Conservation (phyloP, 768 basidiomycete species). For the Pisolithus marmoratus region DNA sequence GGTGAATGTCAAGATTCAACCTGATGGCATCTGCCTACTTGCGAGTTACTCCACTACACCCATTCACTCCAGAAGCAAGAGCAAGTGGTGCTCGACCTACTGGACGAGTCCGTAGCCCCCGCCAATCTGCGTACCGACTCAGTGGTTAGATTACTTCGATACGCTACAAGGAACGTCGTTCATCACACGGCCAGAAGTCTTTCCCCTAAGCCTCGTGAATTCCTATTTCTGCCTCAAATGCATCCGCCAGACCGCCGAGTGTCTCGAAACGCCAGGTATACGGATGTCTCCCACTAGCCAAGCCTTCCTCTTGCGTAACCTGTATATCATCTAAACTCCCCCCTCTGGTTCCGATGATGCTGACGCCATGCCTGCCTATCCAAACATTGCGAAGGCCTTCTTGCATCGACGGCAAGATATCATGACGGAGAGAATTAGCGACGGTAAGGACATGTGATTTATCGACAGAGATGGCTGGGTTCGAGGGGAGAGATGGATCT, state of each 20-base stretch:
- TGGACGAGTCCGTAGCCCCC: too few relatives aligned
- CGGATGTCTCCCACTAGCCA: constrained; percentile 18
- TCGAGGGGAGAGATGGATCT: constrained; percentile 14
- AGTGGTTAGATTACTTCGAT: too few relatives aligned
- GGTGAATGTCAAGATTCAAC: too few relatives aligned
- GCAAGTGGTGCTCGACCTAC: too few relatives aligned
- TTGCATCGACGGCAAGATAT: constrained; percentile 55
- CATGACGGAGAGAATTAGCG: constrained; percentile 63
- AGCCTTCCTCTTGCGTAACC: constrained; percentile 13
- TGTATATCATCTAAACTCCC: constrained; percentile 38
- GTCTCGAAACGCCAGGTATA: constrained; percentile 56
- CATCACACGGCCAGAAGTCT: too few relatives aligned
- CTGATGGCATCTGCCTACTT: too few relatives aligned
- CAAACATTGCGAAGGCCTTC: constrained; percentile 57
- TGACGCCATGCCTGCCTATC: constrained; percentile 46
- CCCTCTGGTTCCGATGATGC: constrained; percentile 29
- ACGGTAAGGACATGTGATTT: constrained; percentile 50
- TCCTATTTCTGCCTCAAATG: constrained; percentile 39
- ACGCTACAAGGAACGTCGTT: too few relatives aligned
- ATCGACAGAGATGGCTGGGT: constrained; percentile 23
- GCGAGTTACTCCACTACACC: too few relatives aligned
- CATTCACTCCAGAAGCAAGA: too few relatives aligned
- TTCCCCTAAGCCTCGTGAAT: too few relatives aligned
- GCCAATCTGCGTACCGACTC: too few relatives aligned
- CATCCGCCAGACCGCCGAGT: constrained; percentile 54